A percentile compares a stretch with the other conserved stretches of the same genome.
phyloP scores from a whole-genome alignment of 768 basidiomycete species.

The Suillus subluteus region DNA sequence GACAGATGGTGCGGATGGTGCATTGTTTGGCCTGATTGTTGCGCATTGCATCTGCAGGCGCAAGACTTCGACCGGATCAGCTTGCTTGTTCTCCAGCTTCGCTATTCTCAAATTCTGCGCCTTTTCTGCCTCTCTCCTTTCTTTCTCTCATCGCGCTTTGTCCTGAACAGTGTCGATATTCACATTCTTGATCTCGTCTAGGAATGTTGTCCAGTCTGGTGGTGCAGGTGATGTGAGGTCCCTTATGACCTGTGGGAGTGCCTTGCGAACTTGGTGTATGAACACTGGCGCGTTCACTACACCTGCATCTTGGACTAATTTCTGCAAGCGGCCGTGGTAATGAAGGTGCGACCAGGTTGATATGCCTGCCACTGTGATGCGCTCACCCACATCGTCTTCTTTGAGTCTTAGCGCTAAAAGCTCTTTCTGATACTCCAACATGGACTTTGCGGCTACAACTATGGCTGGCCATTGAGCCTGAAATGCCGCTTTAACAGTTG shows the following conservation, averaged over 20 bases:
- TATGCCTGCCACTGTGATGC: not conserved
- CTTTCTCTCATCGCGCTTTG: not conserved
- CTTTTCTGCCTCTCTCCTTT: not conserved
- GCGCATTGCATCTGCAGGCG: not conserved
- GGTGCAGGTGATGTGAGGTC: not conserved
- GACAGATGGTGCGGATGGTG: no score
- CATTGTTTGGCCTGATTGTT: no score
- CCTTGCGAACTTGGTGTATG: not conserved
- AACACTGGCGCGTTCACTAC: not conserved
- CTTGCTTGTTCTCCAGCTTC: not conserved
- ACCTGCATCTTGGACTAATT: not conserved
- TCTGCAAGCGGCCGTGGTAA: not conserved
- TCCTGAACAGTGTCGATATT: not conserved
- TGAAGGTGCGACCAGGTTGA: not conserved
- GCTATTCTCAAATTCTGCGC: not conserved
- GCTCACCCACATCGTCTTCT: not conserved
- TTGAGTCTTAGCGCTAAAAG: not conserved
- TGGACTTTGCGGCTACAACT: not conserved
- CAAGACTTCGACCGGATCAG: not conserved
- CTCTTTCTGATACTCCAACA: not conserved
- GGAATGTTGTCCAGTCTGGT: not conserved
- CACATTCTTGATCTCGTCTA: not conserved
- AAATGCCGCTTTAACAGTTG: no score
- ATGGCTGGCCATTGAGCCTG: no score
- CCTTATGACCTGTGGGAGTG: not conserved